These are phyloP conservation scores for Gynandropsis gynandra DNA, from an alignment of 345 rosid species.

Conservation along the genomic window DNA sequence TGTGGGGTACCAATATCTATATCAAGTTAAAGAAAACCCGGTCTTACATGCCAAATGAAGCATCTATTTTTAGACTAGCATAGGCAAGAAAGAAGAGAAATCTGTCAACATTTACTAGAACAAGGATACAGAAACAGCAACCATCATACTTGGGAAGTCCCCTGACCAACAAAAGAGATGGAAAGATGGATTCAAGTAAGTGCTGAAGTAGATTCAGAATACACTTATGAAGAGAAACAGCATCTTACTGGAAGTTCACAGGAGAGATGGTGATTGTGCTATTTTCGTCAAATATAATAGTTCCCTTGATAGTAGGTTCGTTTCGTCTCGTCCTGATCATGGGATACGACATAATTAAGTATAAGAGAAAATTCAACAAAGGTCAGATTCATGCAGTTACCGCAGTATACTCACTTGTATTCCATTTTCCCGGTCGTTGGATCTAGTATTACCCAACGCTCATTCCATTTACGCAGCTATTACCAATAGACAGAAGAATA, in stretches of 20 bases:
- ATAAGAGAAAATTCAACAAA: constrained; percentile 7
- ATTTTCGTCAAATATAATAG: constrained; percentile 71
- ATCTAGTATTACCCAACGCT: constrained; percentile 92
- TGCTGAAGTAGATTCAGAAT: too few species aligned
- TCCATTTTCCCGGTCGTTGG: constrained; percentile 98
- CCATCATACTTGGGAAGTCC: constrained; percentile 96
- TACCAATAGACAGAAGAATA: constrained; percentile 17
- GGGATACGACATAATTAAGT: neutral
- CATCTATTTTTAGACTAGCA: constrained; percentile 4
- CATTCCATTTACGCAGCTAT: constrained; percentile 98
- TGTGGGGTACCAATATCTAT: constrained; percentile 93
- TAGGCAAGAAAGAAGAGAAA: constrained; percentile 11
- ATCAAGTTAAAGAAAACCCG: constrained; percentile 36
- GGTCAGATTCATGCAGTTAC: constrained; percentile 7
- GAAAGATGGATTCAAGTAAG: too few species aligned
- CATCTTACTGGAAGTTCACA: constrained; percentile 84
- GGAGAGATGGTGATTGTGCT: constrained; percentile 86
- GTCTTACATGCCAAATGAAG: neutral
- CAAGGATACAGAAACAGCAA: constrained; percentile 97
- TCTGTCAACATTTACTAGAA: neutral
- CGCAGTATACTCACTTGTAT: constrained; percentile 57
- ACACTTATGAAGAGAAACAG: constrained; percentile 3
- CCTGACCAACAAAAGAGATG: constrained; percentile 39
- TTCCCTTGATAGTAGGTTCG: constrained; percentile 83
- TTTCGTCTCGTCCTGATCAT: constrained; percentile 71